Conservation (phyloP, 768 basidiomycete species). For the Amanita pseudoporphyria region DNA sequence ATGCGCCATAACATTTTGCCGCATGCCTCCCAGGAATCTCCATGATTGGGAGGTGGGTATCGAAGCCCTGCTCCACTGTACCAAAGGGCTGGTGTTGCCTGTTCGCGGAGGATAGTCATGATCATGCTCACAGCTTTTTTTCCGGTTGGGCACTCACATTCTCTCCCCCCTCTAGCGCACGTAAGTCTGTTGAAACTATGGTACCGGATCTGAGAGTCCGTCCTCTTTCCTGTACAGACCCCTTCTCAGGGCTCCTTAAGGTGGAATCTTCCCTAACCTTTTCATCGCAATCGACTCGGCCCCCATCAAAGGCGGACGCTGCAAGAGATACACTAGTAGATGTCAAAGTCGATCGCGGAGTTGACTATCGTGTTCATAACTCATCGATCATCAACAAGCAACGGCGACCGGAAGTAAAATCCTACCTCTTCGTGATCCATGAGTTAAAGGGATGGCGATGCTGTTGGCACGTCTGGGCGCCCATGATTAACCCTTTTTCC, state of each 20-base stretch:
- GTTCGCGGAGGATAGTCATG: background rate
- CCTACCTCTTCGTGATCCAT: too few species aligned
- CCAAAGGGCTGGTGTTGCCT: background rate
- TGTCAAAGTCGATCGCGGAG: too few species aligned
- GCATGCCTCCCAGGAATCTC: conserved; percentile 1
- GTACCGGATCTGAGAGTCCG: background rate
- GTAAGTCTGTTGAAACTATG: background rate
- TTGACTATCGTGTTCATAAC: too few species aligned
- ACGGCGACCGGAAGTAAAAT: too few species aligned
- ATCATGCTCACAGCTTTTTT: too few species aligned
- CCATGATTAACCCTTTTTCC: too few species aligned
- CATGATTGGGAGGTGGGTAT: background rate
- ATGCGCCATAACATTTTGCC: background rate
- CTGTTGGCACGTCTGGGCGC: too few species aligned
- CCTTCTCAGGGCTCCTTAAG: background rate
- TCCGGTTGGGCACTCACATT: background rate
- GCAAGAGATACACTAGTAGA: too few species aligned
- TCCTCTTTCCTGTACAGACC: background rate
- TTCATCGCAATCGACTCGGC: background rate
- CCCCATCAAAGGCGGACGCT: background rate
- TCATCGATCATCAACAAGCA: too few species aligned
- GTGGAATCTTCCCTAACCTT: background rate
- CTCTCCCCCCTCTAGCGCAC: background rate
- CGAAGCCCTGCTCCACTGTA: background rate
- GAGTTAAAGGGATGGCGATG: too few species aligned